phyloP scores from a whole-genome alignment of 78 protist species.

The Dictyostelium brefeldianum region DNA sequence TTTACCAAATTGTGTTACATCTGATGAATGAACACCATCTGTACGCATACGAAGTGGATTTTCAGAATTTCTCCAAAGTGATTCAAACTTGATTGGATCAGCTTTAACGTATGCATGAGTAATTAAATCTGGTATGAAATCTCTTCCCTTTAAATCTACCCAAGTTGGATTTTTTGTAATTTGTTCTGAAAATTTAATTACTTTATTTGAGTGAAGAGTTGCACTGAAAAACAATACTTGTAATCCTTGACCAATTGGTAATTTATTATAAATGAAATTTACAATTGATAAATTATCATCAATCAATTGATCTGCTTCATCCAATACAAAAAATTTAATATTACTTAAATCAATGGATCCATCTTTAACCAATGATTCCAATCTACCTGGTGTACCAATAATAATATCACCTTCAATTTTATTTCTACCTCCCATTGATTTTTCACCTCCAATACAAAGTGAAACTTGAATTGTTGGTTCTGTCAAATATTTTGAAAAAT shows the following conservation, averaged over 20 bases:
- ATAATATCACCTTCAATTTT: slow-evolving; percentile 89
- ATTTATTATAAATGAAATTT: slow-evolving; percentile 34
- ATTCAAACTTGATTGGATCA: slow-evolving; percentile 38
- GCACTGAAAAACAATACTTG: slow-evolving; percentile 91
- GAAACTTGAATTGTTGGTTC: slow-evolving; percentile 58
- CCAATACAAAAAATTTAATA: slow-evolving; percentile 89
- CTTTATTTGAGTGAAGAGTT: slow-evolving; percentile 89
- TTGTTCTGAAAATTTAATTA: slow-evolving; percentile 58
- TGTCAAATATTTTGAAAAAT: slow-evolving; percentile 48
- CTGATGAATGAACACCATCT: slow-evolving; percentile 80
- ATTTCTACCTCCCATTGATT: slow-evolving; percentile 16
- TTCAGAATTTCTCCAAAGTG: slow-evolving; percentile 31
- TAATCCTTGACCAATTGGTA: slow-evolving; percentile 33
- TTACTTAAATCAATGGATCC: slow-evolving; percentile 45
- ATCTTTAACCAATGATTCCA: slow-evolving; percentile 67
- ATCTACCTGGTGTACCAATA: slow-evolving; percentile 92
- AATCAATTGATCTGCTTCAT: slow-evolving; percentile 93
- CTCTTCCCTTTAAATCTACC: slow-evolving; percentile 95
- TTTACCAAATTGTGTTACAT: slow-evolving; percentile 17
- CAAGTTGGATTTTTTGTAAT: slow-evolving; percentile 86
- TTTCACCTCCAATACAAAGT: slow-evolving; percentile 83
- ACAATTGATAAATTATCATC: slow-evolving; percentile 45
- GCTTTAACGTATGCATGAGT: slow-evolving; percentile 61
- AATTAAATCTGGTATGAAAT: slow-evolving; percentile 88
- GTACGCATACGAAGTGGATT: slow-evolving; percentile 48